Evolutionary conservation across 495 filamentous ascomycete genomes (phyloP).

Genomic region (Tuber calosporum): DNA sequence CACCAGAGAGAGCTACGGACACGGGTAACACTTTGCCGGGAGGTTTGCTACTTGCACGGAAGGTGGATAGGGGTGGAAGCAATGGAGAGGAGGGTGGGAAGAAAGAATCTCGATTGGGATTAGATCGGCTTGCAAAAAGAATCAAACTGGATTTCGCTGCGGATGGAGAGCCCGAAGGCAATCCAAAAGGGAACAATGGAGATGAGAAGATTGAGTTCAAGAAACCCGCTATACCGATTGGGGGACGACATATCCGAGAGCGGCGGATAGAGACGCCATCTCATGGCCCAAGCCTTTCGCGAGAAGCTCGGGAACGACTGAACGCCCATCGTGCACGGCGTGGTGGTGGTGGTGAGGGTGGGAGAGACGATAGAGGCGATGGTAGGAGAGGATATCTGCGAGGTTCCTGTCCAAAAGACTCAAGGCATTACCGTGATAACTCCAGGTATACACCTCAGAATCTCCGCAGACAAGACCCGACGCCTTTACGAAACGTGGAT

Average conservation of each 20-base stretch:
- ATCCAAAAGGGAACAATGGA: background rate
- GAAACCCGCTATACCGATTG: constrained; percentile 37
- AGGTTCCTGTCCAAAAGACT: constrained; percentile 11
- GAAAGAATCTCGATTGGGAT: constrained; percentile 35
- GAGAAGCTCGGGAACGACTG: constrained; percentile 36
- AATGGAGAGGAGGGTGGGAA: constrained; percentile 14
- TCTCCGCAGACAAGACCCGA: constrained; percentile 38
- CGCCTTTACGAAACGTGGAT: constrained; percentile 28
- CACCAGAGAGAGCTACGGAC: constrained; percentile 13
- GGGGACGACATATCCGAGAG: constrained; percentile 35
- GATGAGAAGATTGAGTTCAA: constrained; percentile 39
- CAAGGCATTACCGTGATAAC: constrained; percentile 22
- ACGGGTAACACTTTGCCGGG: constrained; percentile 29
- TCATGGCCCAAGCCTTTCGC: constrained; percentile 37
- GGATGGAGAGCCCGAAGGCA: constrained; percentile 23
- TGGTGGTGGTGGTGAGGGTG: constrained; percentile 23
- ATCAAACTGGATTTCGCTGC: constrained; percentile 41
- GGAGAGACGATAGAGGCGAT: constrained; percentile 7
- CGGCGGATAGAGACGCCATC: constrained; percentile 39
- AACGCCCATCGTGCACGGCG: constrained; percentile 35
- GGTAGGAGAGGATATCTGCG: constrained; percentile 17
- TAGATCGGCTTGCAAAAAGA: constrained; percentile 40
- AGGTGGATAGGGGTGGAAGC: constrained; percentile 10
- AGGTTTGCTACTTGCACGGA: constrained; percentile 28
- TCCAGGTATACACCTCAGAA: constrained; percentile 37